These are phyloP conservation scores for Cryomyces minteri DNA, from an alignment of 495 filamentous ascomycete species.

Conservation along the genomic window DNA sequence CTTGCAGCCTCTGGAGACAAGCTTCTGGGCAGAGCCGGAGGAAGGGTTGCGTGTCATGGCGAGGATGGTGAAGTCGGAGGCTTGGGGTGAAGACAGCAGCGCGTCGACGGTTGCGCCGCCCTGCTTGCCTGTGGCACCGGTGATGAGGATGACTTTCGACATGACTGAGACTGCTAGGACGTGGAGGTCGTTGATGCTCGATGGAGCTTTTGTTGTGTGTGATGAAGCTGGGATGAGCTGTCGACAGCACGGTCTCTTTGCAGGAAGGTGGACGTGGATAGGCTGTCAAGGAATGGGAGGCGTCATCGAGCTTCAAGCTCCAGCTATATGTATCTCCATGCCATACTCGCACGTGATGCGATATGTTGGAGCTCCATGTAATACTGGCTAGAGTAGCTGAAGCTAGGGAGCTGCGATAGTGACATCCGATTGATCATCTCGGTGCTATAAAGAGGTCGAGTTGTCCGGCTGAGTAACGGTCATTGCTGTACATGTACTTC, in stretches of 20 bases:
- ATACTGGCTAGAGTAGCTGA: no score
- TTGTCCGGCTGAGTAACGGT: no score
- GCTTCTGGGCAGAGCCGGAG: conserved; percentile 32
- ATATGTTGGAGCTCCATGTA: no score
- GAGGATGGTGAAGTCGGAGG: conserved; percentile 38
- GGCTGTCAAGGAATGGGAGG: background rate
- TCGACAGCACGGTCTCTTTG: background rate
- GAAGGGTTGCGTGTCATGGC: conserved; percentile 45
- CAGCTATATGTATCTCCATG: no score
- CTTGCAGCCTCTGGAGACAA: conserved; percentile 27
- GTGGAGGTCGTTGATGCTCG: background rate
- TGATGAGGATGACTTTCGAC: conserved; percentile 33
- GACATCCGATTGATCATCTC: no score
- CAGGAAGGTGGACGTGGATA: background rate
- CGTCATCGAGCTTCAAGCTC: background rate
- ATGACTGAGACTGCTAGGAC: conserved; percentile 1
- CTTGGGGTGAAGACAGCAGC: conserved; percentile 26
- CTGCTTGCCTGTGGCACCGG: conserved; percentile 58
- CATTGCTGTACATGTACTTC: no score
- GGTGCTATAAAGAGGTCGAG: no score
- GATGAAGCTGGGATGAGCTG: background rate
- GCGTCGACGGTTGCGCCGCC: conserved; percentile 41
- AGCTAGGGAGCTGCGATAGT: no score
- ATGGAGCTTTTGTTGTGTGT: background rate
- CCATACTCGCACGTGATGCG: no score